Conservation (phyloP, 2,329 filamentous ascomycete species). For the Cladobotryum mycophilum region DNA sequence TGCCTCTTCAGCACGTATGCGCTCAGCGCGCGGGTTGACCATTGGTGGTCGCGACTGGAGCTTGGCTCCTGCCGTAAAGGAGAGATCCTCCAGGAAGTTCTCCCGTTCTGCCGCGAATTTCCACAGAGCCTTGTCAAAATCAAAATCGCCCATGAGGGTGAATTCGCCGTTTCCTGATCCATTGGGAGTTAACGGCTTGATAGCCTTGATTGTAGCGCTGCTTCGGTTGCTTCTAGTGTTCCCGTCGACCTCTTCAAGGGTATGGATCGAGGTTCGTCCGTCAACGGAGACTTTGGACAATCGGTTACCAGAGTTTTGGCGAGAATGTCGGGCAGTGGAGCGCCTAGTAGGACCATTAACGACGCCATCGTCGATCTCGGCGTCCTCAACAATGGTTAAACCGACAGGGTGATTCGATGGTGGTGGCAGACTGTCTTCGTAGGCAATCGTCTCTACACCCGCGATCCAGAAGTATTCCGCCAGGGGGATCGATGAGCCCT, state of each 20-base stretch:
- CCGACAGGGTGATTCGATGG: conserved; percentile 36
- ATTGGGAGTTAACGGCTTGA: conserved; percentile 23
- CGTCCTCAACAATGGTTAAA: conserved; percentile 57
- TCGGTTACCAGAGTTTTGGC: conserved; percentile 53
- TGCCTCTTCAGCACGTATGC: conserved; percentile 69
- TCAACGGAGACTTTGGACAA: conserved; percentile 49
- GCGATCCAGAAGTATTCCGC: conserved; percentile 75
- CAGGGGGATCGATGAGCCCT: conserved; percentile 56
- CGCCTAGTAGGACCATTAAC: conserved; percentile 21
- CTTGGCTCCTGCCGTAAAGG: conserved; percentile 78
- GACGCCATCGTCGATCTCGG: conserved; percentile 45
- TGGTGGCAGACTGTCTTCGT: conserved; percentile 48
- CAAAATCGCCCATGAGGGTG: conserved; percentile 58
- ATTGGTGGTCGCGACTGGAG: conserved; percentile 63
- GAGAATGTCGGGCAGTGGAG: conserved; percentile 48
- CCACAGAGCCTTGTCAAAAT: conserved; percentile 86
- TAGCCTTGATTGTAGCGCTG: conserved; percentile 56
- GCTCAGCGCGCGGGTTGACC: conserved; percentile 73
- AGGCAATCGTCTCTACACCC: conserved; percentile 61
- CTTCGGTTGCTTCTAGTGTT: conserved; percentile 58
- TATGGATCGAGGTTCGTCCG: conserved; percentile 46
- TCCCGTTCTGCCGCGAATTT: conserved; percentile 97
- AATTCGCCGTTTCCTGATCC: conserved; percentile 19
- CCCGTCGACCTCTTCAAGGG: conserved; percentile 52
- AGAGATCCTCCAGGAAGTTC: conserved; percentile 85